Evolutionary conservation across 1,139 yeast genomes (phyloP).

Genomic region (Geotrichum europaeum): DNA sequence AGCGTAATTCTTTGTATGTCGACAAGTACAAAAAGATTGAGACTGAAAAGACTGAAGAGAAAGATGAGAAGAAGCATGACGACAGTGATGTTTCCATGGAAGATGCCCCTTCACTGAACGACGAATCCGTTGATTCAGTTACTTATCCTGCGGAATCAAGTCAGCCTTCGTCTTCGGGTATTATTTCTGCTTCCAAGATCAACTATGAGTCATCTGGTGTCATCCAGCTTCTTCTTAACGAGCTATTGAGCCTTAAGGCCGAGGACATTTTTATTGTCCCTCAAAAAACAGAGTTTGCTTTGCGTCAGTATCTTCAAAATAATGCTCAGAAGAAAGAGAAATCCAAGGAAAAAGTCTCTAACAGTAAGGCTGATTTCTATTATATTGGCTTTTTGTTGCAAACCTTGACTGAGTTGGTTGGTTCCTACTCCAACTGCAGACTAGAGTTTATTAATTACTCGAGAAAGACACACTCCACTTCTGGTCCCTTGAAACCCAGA

Average conservation of each 20-base stretch:
- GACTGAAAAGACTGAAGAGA: constrained; percentile 6
- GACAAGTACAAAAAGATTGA: constrained; percentile 14
- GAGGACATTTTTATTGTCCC: constrained; percentile 30
- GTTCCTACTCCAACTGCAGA: constrained; percentile 76
- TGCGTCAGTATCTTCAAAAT: constrained; percentile 20
- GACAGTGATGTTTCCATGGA: constrained; percentile 18
- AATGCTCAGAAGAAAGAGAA: constrained; percentile 26
- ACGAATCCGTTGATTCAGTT: not conserved
- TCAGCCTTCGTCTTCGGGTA: not conserved
- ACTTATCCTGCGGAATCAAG: not conserved
- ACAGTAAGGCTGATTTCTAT: constrained; percentile 47
- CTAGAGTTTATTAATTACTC: constrained; percentile 76
- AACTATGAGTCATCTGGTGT: constrained; percentile 45
- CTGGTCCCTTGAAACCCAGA: constrained; percentile 47
- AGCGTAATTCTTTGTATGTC: constrained; percentile 9
- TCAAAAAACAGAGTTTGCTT: constrained; percentile 23
- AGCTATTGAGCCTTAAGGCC: constrained; percentile 46
- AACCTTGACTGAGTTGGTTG: constrained; percentile 61
- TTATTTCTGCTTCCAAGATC: constrained; percentile 4
- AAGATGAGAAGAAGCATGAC: constrained; percentile 12
- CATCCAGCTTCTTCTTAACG: constrained; percentile 54
- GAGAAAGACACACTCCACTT: constrained; percentile 41
- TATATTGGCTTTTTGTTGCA: constrained; percentile 66
- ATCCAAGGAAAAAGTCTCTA: constrained; percentile 26
- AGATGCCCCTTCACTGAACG: constrained; percentile 11